phyloP scores from a whole-genome alignment of 331 rosid species.

The Dryas integrifolia region DNA sequence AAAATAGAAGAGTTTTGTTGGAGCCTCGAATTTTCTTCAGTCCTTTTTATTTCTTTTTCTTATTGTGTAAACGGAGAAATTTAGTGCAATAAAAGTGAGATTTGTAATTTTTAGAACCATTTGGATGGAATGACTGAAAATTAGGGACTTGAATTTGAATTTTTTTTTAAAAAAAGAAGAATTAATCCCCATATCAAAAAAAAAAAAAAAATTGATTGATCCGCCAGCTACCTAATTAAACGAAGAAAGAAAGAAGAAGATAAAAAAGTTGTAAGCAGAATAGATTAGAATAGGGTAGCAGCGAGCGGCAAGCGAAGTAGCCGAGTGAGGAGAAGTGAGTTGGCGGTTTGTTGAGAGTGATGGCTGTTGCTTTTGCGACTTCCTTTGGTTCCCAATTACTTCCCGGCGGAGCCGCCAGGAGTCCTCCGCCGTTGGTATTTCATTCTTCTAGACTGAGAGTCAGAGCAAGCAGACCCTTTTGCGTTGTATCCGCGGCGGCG shows the following conservation, averaged over 20 bases:
- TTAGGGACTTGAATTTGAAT: too few relatives aligned
- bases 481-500: background rate
- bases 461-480: background rate
- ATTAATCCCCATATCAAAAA: too few relatives aligned
- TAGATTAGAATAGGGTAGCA: background rate
- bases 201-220: too few relatives aligned
- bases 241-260: background rate
- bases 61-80: too few relatives aligned
- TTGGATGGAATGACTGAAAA: too few relatives aligned
- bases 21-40: too few relatives aligned
- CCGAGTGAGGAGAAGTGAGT: background rate
- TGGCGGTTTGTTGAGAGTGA: background rate
- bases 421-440: slow-evolving; percentile 10
- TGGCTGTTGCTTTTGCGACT: slow-evolving; percentile 35
- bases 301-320: background rate
- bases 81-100: too few relatives aligned
- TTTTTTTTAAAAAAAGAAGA: too few relatives aligned
- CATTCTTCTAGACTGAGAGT: background rate
- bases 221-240: too few relatives aligned
- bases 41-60: too few relatives aligned
- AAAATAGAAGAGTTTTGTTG: too few relatives aligned
- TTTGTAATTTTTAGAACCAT: too few relatives aligned
- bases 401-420: slow-evolving; percentile 7
- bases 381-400: slow-evolving; percentile 40
- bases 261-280: background rate